These are phyloP conservation scores for Lactarius sanguifluus DNA, from an alignment of 768 basidiomycete species.

Conservation along the genomic window DNA sequence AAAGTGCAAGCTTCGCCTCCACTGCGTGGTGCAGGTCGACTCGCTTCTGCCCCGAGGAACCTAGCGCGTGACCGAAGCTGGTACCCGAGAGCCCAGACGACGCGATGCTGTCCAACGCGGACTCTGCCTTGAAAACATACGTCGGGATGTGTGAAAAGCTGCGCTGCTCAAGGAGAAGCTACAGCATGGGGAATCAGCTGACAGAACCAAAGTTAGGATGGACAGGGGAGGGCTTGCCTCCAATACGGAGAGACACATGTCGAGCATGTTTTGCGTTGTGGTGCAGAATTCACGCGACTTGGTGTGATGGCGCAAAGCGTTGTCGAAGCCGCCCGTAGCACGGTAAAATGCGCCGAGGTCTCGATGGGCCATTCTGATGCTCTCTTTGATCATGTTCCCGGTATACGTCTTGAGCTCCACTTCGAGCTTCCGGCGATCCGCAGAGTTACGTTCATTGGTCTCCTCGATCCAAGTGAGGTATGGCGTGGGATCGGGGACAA, in stretches of 20 bases:
- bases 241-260: conserved; percentile 83
- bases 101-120: conserved; percentile 69
- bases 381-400: conserved; percentile 98
- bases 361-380: conserved; percentile 90
- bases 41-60: conserved; percentile 41
- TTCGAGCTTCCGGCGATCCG: conserved; percentile 83
- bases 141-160: conserved; percentile 86
- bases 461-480: conserved; percentile 64
- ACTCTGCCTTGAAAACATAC: conserved; percentile 97
- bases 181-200: conserved; percentile 13
- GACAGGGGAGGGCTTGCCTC: conserved; percentile 50
- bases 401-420: conserved; percentile 93
- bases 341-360: conserved; percentile 84
- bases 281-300: conserved; percentile 93
- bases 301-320: conserved; percentile 79
- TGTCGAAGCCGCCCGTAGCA: conserved; percentile 65
- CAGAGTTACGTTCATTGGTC: conserved; percentile 58
- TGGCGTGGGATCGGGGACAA: conserved; percentile 52
- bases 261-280: conserved; percentile 87
- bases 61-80: conserved; percentile 28
- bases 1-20: conserved; percentile 77
- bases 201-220: neutral
- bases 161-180: conserved; percentile 84
- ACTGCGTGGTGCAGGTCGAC: conserved; percentile 56
- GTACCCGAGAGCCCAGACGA: conserved; percentile 32